These are phyloP conservation scores for Candida corydali DNA, from an alignment of 805 yeast genomes.

Conservation along the genomic window DNA sequence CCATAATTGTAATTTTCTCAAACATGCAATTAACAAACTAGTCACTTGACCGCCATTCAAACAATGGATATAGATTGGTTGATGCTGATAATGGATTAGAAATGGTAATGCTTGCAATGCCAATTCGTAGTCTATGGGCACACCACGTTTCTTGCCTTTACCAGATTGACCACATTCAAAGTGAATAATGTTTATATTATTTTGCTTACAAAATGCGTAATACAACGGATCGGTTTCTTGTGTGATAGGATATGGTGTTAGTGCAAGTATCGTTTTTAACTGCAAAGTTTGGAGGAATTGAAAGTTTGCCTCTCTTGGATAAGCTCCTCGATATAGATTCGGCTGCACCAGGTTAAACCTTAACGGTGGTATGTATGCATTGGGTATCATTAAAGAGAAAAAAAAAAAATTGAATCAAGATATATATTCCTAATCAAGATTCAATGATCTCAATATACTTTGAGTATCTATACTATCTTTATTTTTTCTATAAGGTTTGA, in stretches of 20 bases:
- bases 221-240: constrained; percentile 48
- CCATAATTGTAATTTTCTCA: constrained; percentile 83
- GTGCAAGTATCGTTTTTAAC: constrained; percentile 68
- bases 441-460: neutral
- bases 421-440: neutral
- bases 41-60: constrained; percentile 87
- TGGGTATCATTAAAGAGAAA: neutral
- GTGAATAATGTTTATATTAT: constrained; percentile 64
- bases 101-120: constrained; percentile 58
- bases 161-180: constrained; percentile 64
- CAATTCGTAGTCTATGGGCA: constrained; percentile 67
- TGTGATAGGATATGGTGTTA: constrained; percentile 74
- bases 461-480: neutral
- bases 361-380: constrained; percentile 63
- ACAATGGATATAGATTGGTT: constrained; percentile 83
- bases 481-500: too few species aligned
- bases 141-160: constrained; percentile 78
- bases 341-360: constrained; percentile 71
- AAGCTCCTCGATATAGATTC: constrained; percentile 75
- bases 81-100: constrained; percentile 52
- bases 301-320: constrained; percentile 73
- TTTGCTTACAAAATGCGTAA: constrained; percentile 46
- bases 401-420: neutral
- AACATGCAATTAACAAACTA: constrained; percentile 78
- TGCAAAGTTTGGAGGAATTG: constrained; percentile 62